Evolutionary conservation across 108 stramenopile genomes (phyloP).

Genomic region (Nannochloropsis salina): DNA sequence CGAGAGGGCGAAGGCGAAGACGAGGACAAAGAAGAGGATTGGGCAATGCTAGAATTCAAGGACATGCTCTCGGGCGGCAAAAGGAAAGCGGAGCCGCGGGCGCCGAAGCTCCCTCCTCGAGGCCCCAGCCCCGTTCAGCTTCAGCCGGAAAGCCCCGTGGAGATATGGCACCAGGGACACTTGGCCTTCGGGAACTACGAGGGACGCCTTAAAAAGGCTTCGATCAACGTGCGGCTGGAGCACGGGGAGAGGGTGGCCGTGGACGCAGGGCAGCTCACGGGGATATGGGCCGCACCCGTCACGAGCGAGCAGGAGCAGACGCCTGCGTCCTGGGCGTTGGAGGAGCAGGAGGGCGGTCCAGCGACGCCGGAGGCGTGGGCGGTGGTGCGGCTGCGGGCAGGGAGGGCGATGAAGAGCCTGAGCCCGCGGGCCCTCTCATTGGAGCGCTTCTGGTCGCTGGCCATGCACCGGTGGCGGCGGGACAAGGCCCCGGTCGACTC

Average conservation of each 20-base stretch:
- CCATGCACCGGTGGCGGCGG: neutral
- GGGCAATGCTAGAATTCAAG: neutral
- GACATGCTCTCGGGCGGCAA: neutral
- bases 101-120: neutral
- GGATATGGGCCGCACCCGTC: neutral
- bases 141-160: neutral
- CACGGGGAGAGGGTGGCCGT: neutral
- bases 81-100: neutral
- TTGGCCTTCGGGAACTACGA: slow-evolving; percentile 3
- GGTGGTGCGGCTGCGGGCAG: neutral
- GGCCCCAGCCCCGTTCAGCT: neutral
- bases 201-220: neutral
- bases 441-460: neutral
- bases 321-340: neutral
- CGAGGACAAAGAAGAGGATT: neutral
- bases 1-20: neutral
- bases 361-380: neutral
- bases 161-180: neutral
- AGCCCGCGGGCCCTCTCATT: neutral
- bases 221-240: neutral
- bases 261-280: neutral
- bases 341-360: slow-evolving; percentile 2
- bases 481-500: neutral
- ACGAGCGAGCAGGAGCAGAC: neutral
- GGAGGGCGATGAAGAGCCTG: neutral